Percentiles rank a stretch among this genome's conserved stretches.
Evolutionary conservation across 2,329 filamentous ascomycete genomes (phyloP).

Genomic region (Metarhizium anisopliae): DNA sequence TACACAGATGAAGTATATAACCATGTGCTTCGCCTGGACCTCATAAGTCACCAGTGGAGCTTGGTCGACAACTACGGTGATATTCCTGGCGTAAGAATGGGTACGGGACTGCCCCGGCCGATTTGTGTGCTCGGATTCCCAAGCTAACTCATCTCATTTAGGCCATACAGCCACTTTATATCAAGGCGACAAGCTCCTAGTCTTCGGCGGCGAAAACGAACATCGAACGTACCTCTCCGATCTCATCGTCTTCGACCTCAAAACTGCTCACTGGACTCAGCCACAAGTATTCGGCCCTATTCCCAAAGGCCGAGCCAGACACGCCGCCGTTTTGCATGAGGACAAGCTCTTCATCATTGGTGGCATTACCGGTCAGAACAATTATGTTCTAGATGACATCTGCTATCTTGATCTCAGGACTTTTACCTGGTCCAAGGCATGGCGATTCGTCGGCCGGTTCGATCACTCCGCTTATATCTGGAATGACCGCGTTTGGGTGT

Average conservation of each 20-base stretch:
- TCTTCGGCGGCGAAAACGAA: slow-evolving; percentile 97
- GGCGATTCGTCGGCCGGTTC: slow-evolving; percentile 91
- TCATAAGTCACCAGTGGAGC: slow-evolving; percentile 84
- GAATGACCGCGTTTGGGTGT: slow-evolving; percentile 88
- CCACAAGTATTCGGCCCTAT: slow-evolving; percentile 77
- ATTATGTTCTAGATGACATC: slow-evolving; percentile 87
- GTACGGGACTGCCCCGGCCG: slow-evolving; percentile 30
- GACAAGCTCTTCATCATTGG: slow-evolving; percentile 95
- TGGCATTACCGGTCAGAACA: slow-evolving; percentile 89
- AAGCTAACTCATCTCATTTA: slow-evolving; percentile 25
- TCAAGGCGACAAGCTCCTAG: slow-evolving; percentile 87
- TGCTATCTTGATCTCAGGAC: slow-evolving; percentile 96
- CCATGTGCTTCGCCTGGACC: slow-evolving; percentile 82
- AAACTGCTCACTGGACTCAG: slow-evolving; percentile 91
- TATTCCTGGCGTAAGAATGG: slow-evolving; percentile 95
- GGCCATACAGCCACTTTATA: slow-evolving; percentile 93
- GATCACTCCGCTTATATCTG: slow-evolving; percentile 95
- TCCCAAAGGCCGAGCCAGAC: slow-evolving; percentile 82
- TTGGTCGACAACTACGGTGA: slow-evolving; percentile 98
- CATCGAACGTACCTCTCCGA: slow-evolving; percentile 93
- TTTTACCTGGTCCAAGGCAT: slow-evolving; percentile 92
- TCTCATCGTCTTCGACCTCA: slow-evolving; percentile 90
- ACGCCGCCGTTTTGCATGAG: slow-evolving; percentile 89
- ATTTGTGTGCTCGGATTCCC: background rate
- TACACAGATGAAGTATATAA: slow-evolving; percentile 99